A percentile compares a stretch with the other conserved stretches of the same genome.
These are phyloP conservation scores for Pezicula radicicola DNA, from an alignment of 2,329 filamentous ascomycete species.

Conservation along the genomic window DNA sequence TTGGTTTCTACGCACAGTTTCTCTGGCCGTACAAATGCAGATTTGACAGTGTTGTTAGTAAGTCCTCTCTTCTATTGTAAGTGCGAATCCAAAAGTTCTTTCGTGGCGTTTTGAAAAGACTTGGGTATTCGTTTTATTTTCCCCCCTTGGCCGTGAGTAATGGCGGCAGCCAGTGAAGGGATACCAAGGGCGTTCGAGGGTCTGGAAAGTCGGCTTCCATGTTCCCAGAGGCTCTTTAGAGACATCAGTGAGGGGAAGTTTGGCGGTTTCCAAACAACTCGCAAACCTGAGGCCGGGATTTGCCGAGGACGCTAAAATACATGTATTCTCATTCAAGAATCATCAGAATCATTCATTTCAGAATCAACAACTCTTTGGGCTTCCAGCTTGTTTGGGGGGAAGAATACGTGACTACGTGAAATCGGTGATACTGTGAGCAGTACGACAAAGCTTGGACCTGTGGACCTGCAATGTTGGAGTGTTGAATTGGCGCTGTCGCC, in stretches of 20 bases:
- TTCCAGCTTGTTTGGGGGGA: not conserved
- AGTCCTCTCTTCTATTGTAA: not conserved
- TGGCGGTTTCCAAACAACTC: too few relatives aligned
- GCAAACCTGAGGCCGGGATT: too few relatives aligned
- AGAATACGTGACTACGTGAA: not conserved
- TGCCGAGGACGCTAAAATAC: too few relatives aligned
- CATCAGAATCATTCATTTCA: too few relatives aligned
- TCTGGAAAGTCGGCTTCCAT: too few relatives aligned
- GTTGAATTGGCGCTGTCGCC: not conserved
- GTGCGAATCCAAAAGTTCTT: too few relatives aligned
- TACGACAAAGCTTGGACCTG: constrained; percentile 1
- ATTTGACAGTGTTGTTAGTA: not conserved
- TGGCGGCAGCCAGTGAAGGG: not conserved
- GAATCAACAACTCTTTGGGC: too few relatives aligned
- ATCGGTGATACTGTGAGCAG: not conserved
- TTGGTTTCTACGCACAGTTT: too few relatives aligned
- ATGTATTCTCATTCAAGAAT: too few relatives aligned
- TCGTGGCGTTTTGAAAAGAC: too few relatives aligned
- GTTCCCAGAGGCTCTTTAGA: too few relatives aligned
- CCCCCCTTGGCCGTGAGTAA: not conserved
- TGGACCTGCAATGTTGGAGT: constrained; percentile 1
- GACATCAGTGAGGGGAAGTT: too few relatives aligned
- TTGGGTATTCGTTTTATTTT: not conserved
- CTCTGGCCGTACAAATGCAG: not conserved
- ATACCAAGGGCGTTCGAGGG: not conserved